Evolutionary conservation across 83 land plant genomes (phyloP).

Genomic region (Picea mariana): DNA sequence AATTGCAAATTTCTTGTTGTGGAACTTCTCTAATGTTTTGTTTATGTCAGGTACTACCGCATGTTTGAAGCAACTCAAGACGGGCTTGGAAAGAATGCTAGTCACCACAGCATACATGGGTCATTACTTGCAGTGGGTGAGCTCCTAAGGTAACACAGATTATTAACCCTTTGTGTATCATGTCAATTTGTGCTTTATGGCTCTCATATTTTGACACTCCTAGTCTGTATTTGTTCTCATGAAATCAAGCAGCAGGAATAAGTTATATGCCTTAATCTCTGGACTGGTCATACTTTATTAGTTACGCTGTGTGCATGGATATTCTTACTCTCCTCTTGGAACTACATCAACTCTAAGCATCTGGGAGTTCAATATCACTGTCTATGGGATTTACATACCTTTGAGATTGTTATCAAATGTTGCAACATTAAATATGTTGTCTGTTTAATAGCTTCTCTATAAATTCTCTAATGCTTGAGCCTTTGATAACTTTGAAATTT

Average conservation of each 20-base stretch:
- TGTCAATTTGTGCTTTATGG: constrained; percentile 4
- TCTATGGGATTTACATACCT: not conserved
- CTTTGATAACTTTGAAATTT: not conserved
- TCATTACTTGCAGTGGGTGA: constrained; percentile 99
- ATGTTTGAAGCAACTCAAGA: constrained; percentile 93
- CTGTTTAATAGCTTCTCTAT: not conserved
- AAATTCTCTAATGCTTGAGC: not conserved
- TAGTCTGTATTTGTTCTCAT: not conserved
- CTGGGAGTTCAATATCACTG: not conserved
- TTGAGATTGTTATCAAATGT: not conserved
- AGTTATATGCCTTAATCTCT: too few relatives aligned
- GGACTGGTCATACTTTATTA: too few relatives aligned
- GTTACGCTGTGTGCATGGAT: not conserved
- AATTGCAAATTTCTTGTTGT: too few relatives aligned
- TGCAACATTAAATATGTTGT: not conserved
- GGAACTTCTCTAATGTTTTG: too few relatives aligned
- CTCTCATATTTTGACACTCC: not conserved
- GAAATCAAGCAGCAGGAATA: not conserved
- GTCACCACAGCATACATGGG: constrained; percentile 98
- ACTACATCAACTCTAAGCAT: not conserved
- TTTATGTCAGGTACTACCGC: too few relatives aligned
- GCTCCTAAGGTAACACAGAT: constrained; percentile 70
- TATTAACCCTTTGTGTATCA: not conserved
- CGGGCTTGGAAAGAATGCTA: constrained; percentile 94
- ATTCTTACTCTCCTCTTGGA: not conserved